phyloP scores from a whole-genome alignment of 768 basidiomycete species.

The Dioszegia aurantiaca region DNA sequence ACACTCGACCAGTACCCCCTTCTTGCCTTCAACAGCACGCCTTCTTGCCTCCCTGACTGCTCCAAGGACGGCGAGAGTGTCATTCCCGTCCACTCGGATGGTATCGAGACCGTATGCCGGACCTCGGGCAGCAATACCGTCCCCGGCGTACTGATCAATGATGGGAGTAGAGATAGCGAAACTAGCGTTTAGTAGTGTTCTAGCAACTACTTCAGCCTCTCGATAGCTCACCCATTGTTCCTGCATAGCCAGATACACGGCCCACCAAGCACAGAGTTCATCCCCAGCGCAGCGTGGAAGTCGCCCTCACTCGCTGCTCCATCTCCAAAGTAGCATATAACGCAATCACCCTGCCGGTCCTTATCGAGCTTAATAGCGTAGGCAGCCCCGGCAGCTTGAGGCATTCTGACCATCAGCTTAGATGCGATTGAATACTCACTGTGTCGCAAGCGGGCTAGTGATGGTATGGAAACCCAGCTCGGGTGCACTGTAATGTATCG shows the following conservation, averaged over 20 bases:
- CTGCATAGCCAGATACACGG: conserved; percentile 49
- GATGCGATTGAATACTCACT: conserved; percentile 57
- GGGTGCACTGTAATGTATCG: conserved; percentile 86
- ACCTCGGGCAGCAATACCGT: conserved; percentile 87
- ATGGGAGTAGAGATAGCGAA: conserved; percentile 94
- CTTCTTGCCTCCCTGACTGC: conserved; percentile 42
- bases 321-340: conserved; percentile 88
- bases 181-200: conserved; percentile 14
- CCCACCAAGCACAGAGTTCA: conserved; percentile 54
- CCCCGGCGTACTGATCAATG: conserved; percentile 83
- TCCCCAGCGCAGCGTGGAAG: conserved; percentile 75
- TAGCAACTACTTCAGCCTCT: too few species aligned
- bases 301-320: conserved; percentile 93
- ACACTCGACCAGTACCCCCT: conserved; percentile 54
- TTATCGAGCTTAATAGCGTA: conserved; percentile 79
- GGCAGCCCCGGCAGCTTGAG: conserved; percentile 84
- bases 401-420: conserved; percentile 34
- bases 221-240: conserved; percentile 61
- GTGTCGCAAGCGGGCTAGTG: conserved; percentile 87
- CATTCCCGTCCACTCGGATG: conserved; percentile 89
- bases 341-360: conserved; percentile 67
- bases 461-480: conserved; percentile 88
- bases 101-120: conserved; percentile 91
- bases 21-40: conserved; percentile 41
- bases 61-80: conserved; percentile 71